phyloP scores from a whole-genome alignment of 2,329 filamentous ascomycete genomes.

The Phialophora verrucosa region DNA sequence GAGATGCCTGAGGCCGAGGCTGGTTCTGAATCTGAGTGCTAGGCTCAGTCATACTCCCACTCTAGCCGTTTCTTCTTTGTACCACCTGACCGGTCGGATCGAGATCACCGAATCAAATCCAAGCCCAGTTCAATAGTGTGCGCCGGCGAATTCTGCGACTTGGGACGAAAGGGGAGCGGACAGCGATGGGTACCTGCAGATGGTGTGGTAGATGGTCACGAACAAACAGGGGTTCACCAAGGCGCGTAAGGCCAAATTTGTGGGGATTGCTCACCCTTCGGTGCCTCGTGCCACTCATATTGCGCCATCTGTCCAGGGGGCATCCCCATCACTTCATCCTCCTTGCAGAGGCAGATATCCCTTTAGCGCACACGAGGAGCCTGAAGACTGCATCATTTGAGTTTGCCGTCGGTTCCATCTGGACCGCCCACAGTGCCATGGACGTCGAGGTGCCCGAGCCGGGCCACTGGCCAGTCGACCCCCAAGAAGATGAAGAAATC shows the following conservation, averaged over 20 bases:
- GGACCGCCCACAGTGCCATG: background rate
- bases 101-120: constrained; percentile 23
- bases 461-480: constrained; percentile 69
- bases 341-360: background rate
- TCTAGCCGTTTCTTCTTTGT: constrained; percentile 13
- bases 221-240: constrained; percentile 11
- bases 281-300: constrained; percentile 13
- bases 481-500: constrained; percentile 63
- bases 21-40: constrained; percentile 12
- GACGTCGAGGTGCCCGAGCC: constrained; percentile 52
- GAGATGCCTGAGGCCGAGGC: constrained; percentile 19
- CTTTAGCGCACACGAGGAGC: background rate
- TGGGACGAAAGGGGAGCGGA: constrained; percentile 26
- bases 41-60: constrained; percentile 32
- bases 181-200: constrained; percentile 26
- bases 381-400: background rate
- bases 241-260: background rate
- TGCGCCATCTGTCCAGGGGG: constrained; percentile 30
- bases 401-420: background rate
- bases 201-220: constrained; percentile 16
- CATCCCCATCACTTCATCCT: constrained; percentile 9
- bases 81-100: constrained; percentile 23
- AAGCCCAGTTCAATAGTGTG: constrained; percentile 19
- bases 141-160: constrained; percentile 25
- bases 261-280: background rate